Conservation (phyloP, 805 yeast genomes). For the Teunomyces lycoperdinae region DNA sequence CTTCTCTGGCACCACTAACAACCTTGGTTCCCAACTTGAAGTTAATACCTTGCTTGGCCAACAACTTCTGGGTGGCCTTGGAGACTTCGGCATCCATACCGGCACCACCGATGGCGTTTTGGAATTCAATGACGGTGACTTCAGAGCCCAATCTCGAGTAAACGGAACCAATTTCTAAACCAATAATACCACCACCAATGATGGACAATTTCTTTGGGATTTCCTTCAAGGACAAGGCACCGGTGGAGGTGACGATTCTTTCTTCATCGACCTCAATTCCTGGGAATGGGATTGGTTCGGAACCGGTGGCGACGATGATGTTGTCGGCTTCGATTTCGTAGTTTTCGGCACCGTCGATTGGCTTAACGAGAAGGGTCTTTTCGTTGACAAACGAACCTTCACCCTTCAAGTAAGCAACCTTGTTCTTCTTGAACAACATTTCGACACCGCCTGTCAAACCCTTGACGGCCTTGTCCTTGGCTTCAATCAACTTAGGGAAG, state of each 20-base stretch:
- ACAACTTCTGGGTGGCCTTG: constrained; percentile 81
- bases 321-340: constrained; percentile 75
- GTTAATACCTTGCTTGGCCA: constrained; percentile 92
- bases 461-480: constrained; percentile 86
- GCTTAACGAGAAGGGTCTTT: constrained; percentile 72
- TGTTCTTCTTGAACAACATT: constrained; percentile 91
- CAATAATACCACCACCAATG: constrained; percentile 99
- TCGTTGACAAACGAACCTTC: constrained; percentile 84
- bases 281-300: constrained; percentile 98
- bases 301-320: constrained; percentile 95
- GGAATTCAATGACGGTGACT: constrained; percentile 93
- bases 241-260: constrained; percentile 95
- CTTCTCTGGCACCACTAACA: constrained; percentile 78
- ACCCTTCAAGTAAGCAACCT: constrained; percentile 93
- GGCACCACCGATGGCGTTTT: constrained; percentile 93
- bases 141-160: constrained; percentile 93
- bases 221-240: constrained; percentile 79
- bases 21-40: constrained; percentile 94
- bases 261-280: constrained; percentile 96
- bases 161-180: constrained; percentile 98
- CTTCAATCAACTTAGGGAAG: constrained; percentile 77
- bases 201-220: constrained; percentile 88
- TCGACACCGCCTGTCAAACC: constrained; percentile 94
- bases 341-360: constrained; percentile 79
- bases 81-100: constrained; percentile 98